These are phyloP conservation scores for Tetrapisispora iriomotensis DNA, from an alignment of 805 yeast genomes.

Conservation along the genomic window DNA sequence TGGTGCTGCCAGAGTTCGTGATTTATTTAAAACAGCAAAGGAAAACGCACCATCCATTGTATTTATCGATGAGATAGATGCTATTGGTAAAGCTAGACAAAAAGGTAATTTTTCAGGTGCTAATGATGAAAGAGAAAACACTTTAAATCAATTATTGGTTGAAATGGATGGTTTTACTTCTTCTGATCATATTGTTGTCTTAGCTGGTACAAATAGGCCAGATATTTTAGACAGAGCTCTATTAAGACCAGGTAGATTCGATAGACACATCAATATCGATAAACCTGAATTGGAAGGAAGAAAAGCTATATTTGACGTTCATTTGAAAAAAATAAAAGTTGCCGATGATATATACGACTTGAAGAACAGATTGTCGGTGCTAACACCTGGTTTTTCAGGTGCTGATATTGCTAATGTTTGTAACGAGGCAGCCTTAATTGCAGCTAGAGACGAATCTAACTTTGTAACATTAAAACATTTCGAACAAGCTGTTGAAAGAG, in stretches of 20 bases:
- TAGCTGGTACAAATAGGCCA: slow-evolving; percentile 91
- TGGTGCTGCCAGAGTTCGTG: slow-evolving; percentile 92
- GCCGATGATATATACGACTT: slow-evolving; percentile 42
- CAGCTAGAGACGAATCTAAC: slow-evolving; percentile 66
- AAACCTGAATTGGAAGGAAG: slow-evolving; percentile 86
- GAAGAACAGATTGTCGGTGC: slow-evolving; percentile 78
- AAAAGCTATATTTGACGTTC: slow-evolving; percentile 75
- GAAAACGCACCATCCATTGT: slow-evolving; percentile 85
- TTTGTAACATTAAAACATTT: slow-evolving; percentile 62
- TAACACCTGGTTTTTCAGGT: slow-evolving; percentile 93
- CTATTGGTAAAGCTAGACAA: slow-evolving; percentile 80
- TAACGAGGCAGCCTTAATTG: slow-evolving; percentile 89
- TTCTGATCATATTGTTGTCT: slow-evolving; percentile 83
- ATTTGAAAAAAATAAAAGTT: slow-evolving; percentile 39
- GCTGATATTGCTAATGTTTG: slow-evolving; percentile 94
- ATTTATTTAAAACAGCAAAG: slow-evolving; percentile 80
- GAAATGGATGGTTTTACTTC: slow-evolving; percentile 93
- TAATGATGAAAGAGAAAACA: slow-evolving; percentile 89
- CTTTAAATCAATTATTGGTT: slow-evolving; percentile 82
- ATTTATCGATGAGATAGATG: slow-evolving; percentile 92
- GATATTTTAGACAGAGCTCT: slow-evolving; percentile 85
- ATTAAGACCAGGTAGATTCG: slow-evolving; percentile 91
- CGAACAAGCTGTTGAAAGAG: slow-evolving; percentile 89
- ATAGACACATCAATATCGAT: slow-evolving; percentile 79
- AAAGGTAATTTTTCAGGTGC: slow-evolving; percentile 73